Evolutionary conservation across 2,329 filamentous ascomycete genomes (phyloP), one percentile per base, ranked within the genome.

Genomic region (Diaporthe capsici): DNA sequence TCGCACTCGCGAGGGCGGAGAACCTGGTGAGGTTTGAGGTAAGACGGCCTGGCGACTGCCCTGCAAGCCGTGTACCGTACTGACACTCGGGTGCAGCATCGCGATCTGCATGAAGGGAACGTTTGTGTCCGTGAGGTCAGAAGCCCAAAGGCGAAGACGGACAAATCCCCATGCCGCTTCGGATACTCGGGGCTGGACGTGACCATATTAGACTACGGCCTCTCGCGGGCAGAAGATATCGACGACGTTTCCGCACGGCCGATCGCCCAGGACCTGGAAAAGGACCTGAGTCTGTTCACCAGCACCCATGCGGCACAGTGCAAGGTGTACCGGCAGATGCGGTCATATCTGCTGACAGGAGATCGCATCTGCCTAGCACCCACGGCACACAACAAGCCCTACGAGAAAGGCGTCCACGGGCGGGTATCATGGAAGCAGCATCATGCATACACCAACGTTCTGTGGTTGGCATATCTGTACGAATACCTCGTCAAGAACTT

Each of bases 41-140:
- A 81, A 74, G 84, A 75, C 10, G 4, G 22, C 39, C 57, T 3
- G 1, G 3, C 20, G 17, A 39, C 9, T 39, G 3, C 9, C 25
- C 25, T n/a, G 6, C n/a, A 61, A 74, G 44, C n/a, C 12, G 57
- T 55, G 13, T 42, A 10, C 15, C 34, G 13, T 68, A 9, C 65
- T 68, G 34, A 68, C 39, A 20, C 9, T n/a, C 4, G 12, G 17
- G 70, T 7, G 25, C 76, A 92, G 90, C 91, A 93, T 79, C 89
- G 91, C 8, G 91, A 93, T 79, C 84, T 93, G 5, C 91, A 93
- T 78, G 91, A 93, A 77, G 91, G 91, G 6, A 93, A 93, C 78
- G 82, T 93, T 22, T 93, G 91, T 77, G 86, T 93, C 65, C 86
- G 87, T 4, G 86, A 86, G 71, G 82, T 84, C 0, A 80, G 83